phyloP scores from a whole-genome alignment of 2,329 filamentous ascomycete species.

The Sporothrix brunneoviolacea region DNA sequence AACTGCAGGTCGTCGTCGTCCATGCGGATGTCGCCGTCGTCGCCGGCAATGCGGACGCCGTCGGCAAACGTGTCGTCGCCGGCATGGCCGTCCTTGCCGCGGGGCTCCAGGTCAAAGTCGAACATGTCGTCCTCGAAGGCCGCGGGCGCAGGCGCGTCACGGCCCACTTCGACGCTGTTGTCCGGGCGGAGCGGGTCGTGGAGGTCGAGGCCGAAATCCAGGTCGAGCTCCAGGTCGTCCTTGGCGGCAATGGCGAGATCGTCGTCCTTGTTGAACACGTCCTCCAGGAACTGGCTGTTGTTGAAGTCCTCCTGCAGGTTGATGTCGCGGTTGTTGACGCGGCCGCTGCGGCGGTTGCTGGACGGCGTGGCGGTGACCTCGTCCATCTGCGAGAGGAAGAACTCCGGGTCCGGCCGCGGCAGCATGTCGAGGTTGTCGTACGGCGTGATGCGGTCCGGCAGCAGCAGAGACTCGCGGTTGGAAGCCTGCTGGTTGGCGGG shows the following conservation, averaged over 20 bases:
- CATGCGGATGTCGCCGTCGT: conserved; percentile 59
- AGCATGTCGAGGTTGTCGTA: conserved; percentile 72
- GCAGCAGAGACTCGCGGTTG: conserved; percentile 76
- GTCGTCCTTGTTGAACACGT: conserved; percentile 53
- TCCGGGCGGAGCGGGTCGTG: conserved; percentile 53
- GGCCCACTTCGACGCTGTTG: conserved; percentile 77
- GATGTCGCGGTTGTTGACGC: conserved; percentile 56
- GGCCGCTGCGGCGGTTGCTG: conserved; percentile 44
- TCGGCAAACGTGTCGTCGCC: conserved; percentile 50
- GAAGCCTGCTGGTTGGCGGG: conserved; percentile 74
- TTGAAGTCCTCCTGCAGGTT: conserved; percentile 63
- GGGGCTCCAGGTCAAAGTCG: conserved; percentile 53
- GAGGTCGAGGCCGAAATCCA: conserved; percentile 69
- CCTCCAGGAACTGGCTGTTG: conserved; percentile 75
- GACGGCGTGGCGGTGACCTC: conserved; percentile 49
- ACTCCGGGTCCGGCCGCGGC: conserved; percentile 80
- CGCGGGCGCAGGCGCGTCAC: conserved; percentile 68
- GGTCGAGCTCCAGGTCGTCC: conserved; percentile 64
- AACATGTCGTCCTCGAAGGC: conserved; percentile 63
- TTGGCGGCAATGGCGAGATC: conserved; percentile 48
- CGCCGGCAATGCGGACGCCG: conserved; percentile 53
- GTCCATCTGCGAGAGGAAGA: conserved; percentile 71
- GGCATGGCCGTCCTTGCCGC: conserved; percentile 51
- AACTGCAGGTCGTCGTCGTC: conserved; percentile 59
- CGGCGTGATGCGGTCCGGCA: conserved; percentile 89